Base-by-base conservation (phyloP, 805 yeast species). In the Candida glaebosa region DNA sequence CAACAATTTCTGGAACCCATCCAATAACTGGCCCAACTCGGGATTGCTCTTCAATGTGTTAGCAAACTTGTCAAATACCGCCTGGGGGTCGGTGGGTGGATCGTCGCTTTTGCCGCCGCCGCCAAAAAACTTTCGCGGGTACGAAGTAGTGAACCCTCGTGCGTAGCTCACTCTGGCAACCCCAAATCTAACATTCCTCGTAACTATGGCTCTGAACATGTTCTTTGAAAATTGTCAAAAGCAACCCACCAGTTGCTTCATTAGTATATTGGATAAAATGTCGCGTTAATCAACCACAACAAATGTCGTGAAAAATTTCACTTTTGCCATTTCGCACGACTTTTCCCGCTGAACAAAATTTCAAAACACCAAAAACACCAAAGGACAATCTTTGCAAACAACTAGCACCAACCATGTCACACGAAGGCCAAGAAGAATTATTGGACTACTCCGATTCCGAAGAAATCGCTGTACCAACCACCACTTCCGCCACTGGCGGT, bases 351-450 rank as follows among this genome's bases (percentile, higher is more conserved):
- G 26, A 22, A 22, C 26, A 22, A 22, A 22, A 7, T 22, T 22
- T 22, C 26, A 22, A 22, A 22, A 22, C 26, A 22, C 26, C 26
- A 7, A 6, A 6, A 22, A 22, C 26, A 22, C n/a, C n/a, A n/a
- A n/a, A n/a, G n/a, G n/a, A n/a, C n/a, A n/a, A n/a, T n/a, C 28
- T 8, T 24, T 24, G 28, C 12, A 24, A 24, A 24, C 28, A 24
- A 24, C 28, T 28, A 10, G 31, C 9, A 28, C 12, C 10, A 12
- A 37, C 15, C 24, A 86, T 87, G 95, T 87, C 96, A 43, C 86
- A 87, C 84, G 95, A 86, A 78, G 95, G 93, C 61, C 98, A 91
- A 85, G 99, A 93, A 86, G 99, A 93, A 79, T 81, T 93, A 65
- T 82, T 93, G 72, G 99, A 93, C 68, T 93, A 93, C 82, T 90